Evolutionary conservation across 169 alveolate species (phyloP), one percentile per base, ranked within the genome.

Genomic region (Plasmodium sp.): DNA sequence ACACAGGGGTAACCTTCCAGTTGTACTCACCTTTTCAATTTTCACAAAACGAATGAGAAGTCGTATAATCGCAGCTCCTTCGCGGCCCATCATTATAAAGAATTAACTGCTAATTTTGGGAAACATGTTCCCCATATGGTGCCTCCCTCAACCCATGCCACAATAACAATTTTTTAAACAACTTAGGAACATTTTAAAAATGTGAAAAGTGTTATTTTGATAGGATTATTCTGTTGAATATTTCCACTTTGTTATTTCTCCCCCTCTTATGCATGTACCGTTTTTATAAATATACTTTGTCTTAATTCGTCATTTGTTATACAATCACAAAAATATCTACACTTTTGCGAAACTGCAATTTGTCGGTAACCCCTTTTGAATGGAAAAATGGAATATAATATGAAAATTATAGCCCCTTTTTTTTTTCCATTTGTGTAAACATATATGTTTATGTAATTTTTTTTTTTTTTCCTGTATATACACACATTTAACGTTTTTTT

Each of bases 141-240:
- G 31, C 34, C 9, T 43, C 22, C 58, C 41, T 33, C n/a, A 12
- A 45, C n/a, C 51, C n/a, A 27, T 36, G 16, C 58, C 12, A 43
- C 48, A 7, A 39, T 39, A 22, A 80, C 9, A 43, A 80, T 43
- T 39, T 80, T 80, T 10, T 22, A 22, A 39, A 16, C 51, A 80
- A 80, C 48, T 45, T 36, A 7, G 71, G 12, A 2, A 39, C 56
- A 39, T 41, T 80, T 36, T 80, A n/a, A 22, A 43, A 80, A 80
- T 80, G 56, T 31, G 34, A 43, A 80, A 41, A 43, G 48, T 16
- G 34, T 80, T 80, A 33, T 80, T 43, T 51, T 22, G 2, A 12
- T 12, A 80, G 71, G 51, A 80, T 51, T 80, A 43, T 80, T 80
- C 84, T 33, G 34, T 80, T 36, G 58, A 80, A 80, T 80, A 80